phyloP scores from a whole-genome alignment of 202 grass and related monocot species.

The Musa balbisiana region DNA sequence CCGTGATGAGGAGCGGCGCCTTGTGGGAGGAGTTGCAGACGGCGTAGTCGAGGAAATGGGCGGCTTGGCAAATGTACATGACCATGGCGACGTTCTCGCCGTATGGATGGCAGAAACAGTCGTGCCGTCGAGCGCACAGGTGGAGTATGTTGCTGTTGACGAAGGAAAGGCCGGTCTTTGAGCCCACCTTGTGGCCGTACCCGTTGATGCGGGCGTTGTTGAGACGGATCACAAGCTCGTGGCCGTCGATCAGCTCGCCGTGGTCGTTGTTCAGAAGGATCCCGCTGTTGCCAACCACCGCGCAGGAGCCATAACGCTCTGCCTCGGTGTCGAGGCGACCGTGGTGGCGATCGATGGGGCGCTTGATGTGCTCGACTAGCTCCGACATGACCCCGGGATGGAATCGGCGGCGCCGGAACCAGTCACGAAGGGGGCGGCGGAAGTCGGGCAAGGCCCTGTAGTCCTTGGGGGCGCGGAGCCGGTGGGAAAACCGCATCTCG shows the following conservation, averaged over 20 bases:
- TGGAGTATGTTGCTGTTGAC: constrained; percentile 56
- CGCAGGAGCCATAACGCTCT: constrained; percentile 44
- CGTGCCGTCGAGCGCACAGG: constrained; percentile 21
- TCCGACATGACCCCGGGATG: constrained; percentile 41
- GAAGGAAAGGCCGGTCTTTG: constrained; percentile 44
- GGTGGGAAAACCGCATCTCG: constrained; percentile 2
- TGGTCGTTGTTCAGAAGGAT: constrained; percentile 62
- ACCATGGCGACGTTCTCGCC: constrained; percentile 37
- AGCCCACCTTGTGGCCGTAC: constrained; percentile 38
- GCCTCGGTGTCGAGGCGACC: background rate
- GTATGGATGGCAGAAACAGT: constrained; percentile 36
- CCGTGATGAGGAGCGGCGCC: constrained; percentile 40
- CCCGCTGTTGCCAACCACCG: background rate
- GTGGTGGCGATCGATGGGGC: constrained; percentile 36
- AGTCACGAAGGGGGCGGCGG: constrained; percentile 29
- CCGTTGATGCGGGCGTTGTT: background rate
- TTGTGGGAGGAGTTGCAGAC: constrained; percentile 26
- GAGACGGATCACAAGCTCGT: too few species aligned
- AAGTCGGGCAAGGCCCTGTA: constrained; percentile 32
- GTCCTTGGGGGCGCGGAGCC: constrained; percentile 12
- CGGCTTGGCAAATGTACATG: constrained; percentile 54
- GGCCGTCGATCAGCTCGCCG: background rate
- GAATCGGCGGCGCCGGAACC: constrained; percentile 33
- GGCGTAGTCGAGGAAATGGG: constrained; percentile 47
- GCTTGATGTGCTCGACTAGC: constrained; percentile 46